phyloP scores from a whole-genome alignment of 331 rosid species.

The Pyracantha coccinea region DNA sequence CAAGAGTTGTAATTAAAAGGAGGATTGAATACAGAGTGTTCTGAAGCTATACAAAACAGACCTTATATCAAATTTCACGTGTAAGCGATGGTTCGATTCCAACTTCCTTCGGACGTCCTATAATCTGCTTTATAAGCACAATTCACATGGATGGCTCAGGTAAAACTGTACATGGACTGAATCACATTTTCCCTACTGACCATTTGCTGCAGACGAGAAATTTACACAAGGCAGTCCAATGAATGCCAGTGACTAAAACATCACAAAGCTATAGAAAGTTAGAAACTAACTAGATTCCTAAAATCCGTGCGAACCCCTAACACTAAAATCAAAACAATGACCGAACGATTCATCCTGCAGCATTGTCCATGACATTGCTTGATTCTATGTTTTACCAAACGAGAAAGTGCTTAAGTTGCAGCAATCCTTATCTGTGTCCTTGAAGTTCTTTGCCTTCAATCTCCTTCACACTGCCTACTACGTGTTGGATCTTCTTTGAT shows the following conservation, averaged over 20 bases:
- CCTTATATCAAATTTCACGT: background rate
- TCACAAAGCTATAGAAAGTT: constrained; percentile 26
- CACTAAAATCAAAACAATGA: constrained; percentile 20
- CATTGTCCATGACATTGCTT: constrained; percentile 13
- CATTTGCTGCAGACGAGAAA: constrained; percentile 15
- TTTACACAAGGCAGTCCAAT: constrained; percentile 18
- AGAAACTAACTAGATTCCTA: constrained; percentile 30
- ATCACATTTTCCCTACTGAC: constrained; percentile 18
- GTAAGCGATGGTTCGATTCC: background rate
- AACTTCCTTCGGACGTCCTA: background rate
- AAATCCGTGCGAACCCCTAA: constrained; percentile 23
- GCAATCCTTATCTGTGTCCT: constrained; percentile 37
- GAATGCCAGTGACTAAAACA: constrained; percentile 35
- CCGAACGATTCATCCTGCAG: constrained; percentile 11
- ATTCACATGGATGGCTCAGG: background rate
- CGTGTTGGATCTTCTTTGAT: constrained; percentile 83
- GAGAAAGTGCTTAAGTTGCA: background rate
- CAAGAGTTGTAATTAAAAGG: background rate
- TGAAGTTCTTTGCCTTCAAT: constrained; percentile 61
- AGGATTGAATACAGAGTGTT: background rate
- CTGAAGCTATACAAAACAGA: background rate
- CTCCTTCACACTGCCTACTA: constrained; percentile 78
- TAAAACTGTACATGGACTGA: constrained; percentile 26
- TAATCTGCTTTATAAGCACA: background rate
- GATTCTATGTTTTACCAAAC: constrained; percentile 8